These are phyloP conservation scores for Colletotrichum sp. DNA, from an alignment of 2,329 filamentous ascomycete species.

Conservation along the genomic window DNA sequence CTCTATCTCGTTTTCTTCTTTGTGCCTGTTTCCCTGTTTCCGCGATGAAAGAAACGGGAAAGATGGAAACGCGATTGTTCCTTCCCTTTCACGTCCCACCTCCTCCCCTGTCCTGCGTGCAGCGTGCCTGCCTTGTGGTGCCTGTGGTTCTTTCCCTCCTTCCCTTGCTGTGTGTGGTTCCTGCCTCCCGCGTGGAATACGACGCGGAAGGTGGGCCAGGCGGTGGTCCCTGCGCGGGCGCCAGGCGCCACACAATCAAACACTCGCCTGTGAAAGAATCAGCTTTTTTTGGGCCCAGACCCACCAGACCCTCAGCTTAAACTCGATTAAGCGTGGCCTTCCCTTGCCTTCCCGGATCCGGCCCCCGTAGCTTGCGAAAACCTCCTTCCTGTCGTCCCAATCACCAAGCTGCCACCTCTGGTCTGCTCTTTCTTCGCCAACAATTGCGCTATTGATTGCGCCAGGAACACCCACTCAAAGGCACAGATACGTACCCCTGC, in stretches of 20 bases:
- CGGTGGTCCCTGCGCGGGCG: background rate
- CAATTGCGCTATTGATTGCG: background rate
- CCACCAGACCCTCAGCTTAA: background rate
- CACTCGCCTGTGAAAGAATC: background rate
- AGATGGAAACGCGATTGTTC: background rate
- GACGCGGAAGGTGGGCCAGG: background rate
- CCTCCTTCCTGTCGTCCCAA: background rate
- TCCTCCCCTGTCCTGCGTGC: background rate
- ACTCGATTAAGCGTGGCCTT: background rate
- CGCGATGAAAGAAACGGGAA: background rate
- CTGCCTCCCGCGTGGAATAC: slow-evolving; percentile 1
- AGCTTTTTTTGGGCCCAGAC: background rate
- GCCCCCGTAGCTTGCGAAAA: background rate
- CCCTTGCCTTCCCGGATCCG: slow-evolving; percentile 4
- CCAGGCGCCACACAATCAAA: slow-evolving; percentile 4
- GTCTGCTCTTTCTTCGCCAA: background rate
- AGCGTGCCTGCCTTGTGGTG: background rate
- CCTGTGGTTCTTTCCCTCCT: background rate
- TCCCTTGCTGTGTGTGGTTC: background rate
- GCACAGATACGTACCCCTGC: background rate
- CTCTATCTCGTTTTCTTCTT: background rate
- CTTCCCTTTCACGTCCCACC: background rate
- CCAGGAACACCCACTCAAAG: background rate
- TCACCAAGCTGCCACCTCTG: background rate
- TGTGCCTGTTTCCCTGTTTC: background rate